These are phyloP conservation scores for Leccinum brunneo-olivaceum DNA, from an alignment of 1,284 basidiomycete species.

Conservation along the genomic window DNA sequence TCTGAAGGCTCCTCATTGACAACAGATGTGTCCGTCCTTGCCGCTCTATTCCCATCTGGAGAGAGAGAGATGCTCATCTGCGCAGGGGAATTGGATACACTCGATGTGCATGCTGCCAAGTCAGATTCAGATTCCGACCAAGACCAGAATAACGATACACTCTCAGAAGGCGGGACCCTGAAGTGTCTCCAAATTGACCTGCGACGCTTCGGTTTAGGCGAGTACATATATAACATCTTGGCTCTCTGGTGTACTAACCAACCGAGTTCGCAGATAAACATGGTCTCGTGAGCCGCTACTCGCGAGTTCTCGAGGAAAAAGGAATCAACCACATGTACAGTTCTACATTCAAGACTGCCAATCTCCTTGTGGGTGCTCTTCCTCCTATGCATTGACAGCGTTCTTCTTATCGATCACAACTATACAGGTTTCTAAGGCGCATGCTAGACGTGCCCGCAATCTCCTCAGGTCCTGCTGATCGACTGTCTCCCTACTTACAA, in stretches of 20 bases:
- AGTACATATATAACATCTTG: conserved; percentile 20
- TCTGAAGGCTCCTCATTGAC: conserved; percentile 69
- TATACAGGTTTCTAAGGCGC: conserved; percentile 22
- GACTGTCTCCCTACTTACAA: conserved; percentile 2
- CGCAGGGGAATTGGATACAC: conserved; percentile 55
- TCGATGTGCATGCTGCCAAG: conserved; percentile 36
- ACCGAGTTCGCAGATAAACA: conserved; percentile 50
- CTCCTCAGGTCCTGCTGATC: conserved; percentile 29
- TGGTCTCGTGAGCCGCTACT: conserved; percentile 72
- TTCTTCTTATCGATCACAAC: conserved; percentile 5
- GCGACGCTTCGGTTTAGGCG: conserved; percentile 61
- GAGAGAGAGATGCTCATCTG: conserved; percentile 72
- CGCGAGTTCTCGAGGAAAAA: conserved; percentile 60
- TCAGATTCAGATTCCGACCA: conserved; percentile 31
- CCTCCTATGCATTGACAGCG: not conserved
- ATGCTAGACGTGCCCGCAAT: conserved; percentile 26
- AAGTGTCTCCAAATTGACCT: conserved; percentile 69
- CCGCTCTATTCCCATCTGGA: conserved; percentile 56
- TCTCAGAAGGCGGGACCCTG: conserved; percentile 34
- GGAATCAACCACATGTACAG: conserved; percentile 81
- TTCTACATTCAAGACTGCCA: conserved; percentile 79
- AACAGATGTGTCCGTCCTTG: conserved; percentile 54
- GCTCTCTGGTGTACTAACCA: conserved; percentile 2
- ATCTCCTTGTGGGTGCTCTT: conserved; percentile 52
- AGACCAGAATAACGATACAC: conserved; percentile 27